phyloP scores from a whole-genome alignment of 208 protist species.

The Phytomonas francai region DNA sequence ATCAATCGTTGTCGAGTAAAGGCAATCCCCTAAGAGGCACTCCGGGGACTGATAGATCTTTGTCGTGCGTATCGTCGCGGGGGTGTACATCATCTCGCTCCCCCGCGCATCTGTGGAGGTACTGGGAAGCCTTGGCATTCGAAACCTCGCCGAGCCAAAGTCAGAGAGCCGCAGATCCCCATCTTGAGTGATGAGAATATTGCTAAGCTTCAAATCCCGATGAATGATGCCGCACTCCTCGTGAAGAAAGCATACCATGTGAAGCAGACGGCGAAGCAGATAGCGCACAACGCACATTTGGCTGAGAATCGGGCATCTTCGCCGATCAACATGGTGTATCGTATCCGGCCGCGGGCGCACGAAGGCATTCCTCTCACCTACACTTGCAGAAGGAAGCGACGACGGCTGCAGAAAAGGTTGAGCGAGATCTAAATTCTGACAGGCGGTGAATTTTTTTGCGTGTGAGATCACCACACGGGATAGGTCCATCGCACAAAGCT shows the following conservation, averaged over 20 bases:
- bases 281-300: slow-evolving; percentile 52
- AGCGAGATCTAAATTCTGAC: background rate
- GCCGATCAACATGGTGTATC: background rate
- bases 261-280: slow-evolving; percentile 62
- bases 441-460: background rate
- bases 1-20: slow-evolving; percentile 57
- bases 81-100: slow-evolving; percentile 34
- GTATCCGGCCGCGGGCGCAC: background rate
- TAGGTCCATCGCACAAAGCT: slow-evolving; percentile 57
- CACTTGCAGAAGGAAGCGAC: background rate
- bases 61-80: slow-evolving; percentile 71
- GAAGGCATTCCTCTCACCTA: background rate
- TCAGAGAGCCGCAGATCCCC: slow-evolving; percentile 77
- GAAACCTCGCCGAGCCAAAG: slow-evolving; percentile 80
- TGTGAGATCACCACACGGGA: slow-evolving; percentile 21
- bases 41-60: slow-evolving; percentile 82
- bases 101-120: background rate
- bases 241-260: slow-evolving; percentile 62
- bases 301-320: slow-evolving; percentile 21
- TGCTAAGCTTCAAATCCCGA: slow-evolving; percentile 86
- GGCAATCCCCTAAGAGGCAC: slow-evolving; percentile 54
- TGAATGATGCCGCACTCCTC: slow-evolving; percentile 69
- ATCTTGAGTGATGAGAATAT: slow-evolving; percentile 61
- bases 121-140: slow-evolving; percentile 6
- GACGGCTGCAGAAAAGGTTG: background rate